Percentiles rank a stretch among this genome's conserved stretches.
phyloP scores from a whole-genome alignment of 768 basidiomycete species.

The Nidularia sp. region DNA sequence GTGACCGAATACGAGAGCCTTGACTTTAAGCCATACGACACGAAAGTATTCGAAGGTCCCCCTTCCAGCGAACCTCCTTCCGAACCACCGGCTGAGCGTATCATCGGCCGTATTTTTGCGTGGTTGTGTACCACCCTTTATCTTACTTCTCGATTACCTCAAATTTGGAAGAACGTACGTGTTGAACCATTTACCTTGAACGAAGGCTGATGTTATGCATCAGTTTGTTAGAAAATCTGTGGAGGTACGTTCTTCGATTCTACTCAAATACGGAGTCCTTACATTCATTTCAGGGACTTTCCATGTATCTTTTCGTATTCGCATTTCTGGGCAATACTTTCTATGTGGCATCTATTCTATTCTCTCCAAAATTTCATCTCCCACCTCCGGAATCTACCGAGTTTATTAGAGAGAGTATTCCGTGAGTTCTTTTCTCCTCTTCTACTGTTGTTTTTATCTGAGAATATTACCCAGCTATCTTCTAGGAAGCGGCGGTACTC shows the following conservation, averaged over 20 bases:
- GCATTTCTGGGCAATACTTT: slow-evolving; percentile 93
- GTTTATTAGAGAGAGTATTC: slow-evolving; percentile 78
- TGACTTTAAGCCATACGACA: slow-evolving; percentile 1
- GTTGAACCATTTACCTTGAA: background rate
- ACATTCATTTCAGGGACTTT: slow-evolving; percentile 61
- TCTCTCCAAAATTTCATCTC: slow-evolving; percentile 58
- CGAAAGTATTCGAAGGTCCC: slow-evolving; percentile 5
- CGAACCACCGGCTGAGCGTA: slow-evolving; percentile 42
- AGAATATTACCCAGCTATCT: slow-evolving; percentile 57
- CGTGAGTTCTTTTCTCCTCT: slow-evolving; percentile 46
- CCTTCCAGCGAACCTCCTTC: slow-evolving; percentile 17
- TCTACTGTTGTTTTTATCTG: background rate
- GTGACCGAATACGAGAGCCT: background rate
- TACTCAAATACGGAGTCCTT: background rate
- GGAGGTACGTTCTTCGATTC: slow-evolving; percentile 43
- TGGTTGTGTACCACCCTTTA: slow-evolving; percentile 95
- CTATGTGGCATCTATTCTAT: slow-evolving; percentile 88
- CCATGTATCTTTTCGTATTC: slow-evolving; percentile 88
- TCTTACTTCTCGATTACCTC: slow-evolving; percentile 89
- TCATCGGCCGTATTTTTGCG: slow-evolving; percentile 87
- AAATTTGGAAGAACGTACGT: slow-evolving; percentile 99
- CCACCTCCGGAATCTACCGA: slow-evolving; percentile 57
- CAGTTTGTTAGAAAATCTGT: slow-evolving; percentile 89
- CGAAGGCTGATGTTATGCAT: slow-evolving; percentile 3
- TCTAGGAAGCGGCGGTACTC: slow-evolving; percentile 88